Evolutionary conservation across 306 rosid species (phyloP), one percentile per base, ranked within the genome.

Genomic region (Fragaria ananassa): DNA sequence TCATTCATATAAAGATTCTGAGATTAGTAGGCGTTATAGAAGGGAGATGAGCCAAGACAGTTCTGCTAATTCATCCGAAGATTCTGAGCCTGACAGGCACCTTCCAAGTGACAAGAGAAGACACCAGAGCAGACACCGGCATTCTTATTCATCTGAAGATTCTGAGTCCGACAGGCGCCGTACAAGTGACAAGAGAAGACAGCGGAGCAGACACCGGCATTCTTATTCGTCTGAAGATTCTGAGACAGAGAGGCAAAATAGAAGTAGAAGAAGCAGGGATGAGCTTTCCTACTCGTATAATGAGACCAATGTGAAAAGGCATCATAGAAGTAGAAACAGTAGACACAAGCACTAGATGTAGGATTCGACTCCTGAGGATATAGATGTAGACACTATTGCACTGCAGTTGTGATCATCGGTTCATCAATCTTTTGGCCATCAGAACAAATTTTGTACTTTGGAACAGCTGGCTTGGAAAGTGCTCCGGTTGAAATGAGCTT

Each of bases 71-170:
- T 86, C 82, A 41, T 84, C 35, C 4, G 83, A 77, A 54, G 83
- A 80, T 66, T 83, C 80, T 62, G 82, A 73, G 14, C 45, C 67
- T 58, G 64, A 50, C 21, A 74, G 57, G 84, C 71, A 19, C 15
- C 78, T 68, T 71, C 65, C 53, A 73, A 64, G 74, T 71, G 74
- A 79, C 75, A 72, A 76, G 63, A 83, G 82, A 14, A 85, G 79
- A 61, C 39, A 61, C 3, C n/a, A 19, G 9, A 29, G 83, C 57
- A 80, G 70, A 73, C 80, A 39, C 18, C 79, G 81, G 76, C 84
- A 69, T 39, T 70, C 74, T 31, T 62, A 25, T 47, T 67, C 62
- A 4, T 77, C 81, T 51, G 83, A 77, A 54, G 83, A 80, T 66
- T 83, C 81, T 62, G 82, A 73, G 14, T 50, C 67, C 47, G 60